Base-by-base conservation (phyloP, 306 rosid genomes). In the Rosa multiflora region DNA sequence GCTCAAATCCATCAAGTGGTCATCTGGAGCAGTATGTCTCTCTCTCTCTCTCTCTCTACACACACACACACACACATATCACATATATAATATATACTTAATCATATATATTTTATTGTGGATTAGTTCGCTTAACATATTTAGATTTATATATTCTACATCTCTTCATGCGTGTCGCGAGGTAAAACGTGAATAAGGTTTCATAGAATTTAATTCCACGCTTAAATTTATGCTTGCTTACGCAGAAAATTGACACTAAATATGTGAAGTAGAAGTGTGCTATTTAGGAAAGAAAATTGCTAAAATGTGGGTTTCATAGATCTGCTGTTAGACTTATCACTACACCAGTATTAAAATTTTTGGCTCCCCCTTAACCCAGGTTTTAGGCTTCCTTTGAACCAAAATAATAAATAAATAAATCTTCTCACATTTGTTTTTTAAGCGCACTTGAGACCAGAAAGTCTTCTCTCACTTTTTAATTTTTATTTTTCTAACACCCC, bases 1-100 rank as follows among this genome's bases (percentile, higher is more conserved):
- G 78, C 93, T 95, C 73, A 86, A 81, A 84, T 86, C 98, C 37
- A 93, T 95, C 83, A 92, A 81, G 74, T 95, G 99, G 99, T 83
- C 99, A 1, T 87, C 97, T 44, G 96, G 85, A 75, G 98, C 95
- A 1, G 99, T 95, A 91, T 86, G 91, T 81, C 74, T 85, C 81
- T 82, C 71, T 84, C 75, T 80, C 76, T 81, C 72, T 71, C 44
- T 53, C 82, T 29, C 44, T 53, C 80, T 1, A 29, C 32, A 29
- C 32, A 29, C 1, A 62, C 3, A 40, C 69, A 5, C 42, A 15
- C 35, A 56, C 29, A 56, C 12, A 2, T 56, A 55, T 51, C 56
- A 14, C 17, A 51, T 18, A 55, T 7, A 7, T 55, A 20, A 4
- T 49, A 49, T 58, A 8, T 23, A 32, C 3, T 32, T 32, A 32